Percentiles rank a stretch among this genome's conserved stretches.
Conservation (phyloP, 2,329 filamentous ascomycete genomes). For the Xylaria sp. region DNA sequence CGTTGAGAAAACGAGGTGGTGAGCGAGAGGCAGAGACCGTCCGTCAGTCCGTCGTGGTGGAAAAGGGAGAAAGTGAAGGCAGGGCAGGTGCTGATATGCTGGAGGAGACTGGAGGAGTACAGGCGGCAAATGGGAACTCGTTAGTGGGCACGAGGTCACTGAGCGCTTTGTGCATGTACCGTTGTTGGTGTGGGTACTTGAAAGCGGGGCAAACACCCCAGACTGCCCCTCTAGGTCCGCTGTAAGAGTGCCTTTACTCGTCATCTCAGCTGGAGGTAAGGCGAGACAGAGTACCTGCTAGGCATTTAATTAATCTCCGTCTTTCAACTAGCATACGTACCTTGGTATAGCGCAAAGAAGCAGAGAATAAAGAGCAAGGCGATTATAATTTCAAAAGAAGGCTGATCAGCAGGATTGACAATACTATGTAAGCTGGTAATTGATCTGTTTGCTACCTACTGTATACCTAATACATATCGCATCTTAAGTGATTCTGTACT, state of each 20-base stretch:
- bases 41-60: slow-evolving; percentile 9
- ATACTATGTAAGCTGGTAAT: no score
- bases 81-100: slow-evolving; percentile 20
- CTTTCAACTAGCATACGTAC: not conserved
- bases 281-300: not conserved
- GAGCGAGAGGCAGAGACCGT: slow-evolving; percentile 26
- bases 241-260: not conserved
- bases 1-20: slow-evolving; percentile 32
- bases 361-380: no score
- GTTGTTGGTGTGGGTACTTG: slow-evolving; percentile 11
- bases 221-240: not conserved
- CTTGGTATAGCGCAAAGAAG: no score
- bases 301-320: not conserved
- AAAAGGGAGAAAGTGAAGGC: slow-evolving; percentile 24
- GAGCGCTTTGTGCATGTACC: slow-evolving; percentile 21
- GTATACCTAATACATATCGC: no score
- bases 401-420: no score
- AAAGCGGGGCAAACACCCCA: slow-evolving; percentile 6
- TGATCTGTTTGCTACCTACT: no score
- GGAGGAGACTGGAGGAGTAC: slow-evolving; percentile 16
- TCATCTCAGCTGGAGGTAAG: slow-evolving; percentile 11
- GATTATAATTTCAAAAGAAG: no score
- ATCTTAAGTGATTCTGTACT: no score
- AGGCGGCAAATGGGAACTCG: slow-evolving; percentile 12
- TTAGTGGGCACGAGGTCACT: slow-evolving; percentile 26